Conservation (phyloP, 108 stramenopile species). For the Heterococcus sp. region DNA sequence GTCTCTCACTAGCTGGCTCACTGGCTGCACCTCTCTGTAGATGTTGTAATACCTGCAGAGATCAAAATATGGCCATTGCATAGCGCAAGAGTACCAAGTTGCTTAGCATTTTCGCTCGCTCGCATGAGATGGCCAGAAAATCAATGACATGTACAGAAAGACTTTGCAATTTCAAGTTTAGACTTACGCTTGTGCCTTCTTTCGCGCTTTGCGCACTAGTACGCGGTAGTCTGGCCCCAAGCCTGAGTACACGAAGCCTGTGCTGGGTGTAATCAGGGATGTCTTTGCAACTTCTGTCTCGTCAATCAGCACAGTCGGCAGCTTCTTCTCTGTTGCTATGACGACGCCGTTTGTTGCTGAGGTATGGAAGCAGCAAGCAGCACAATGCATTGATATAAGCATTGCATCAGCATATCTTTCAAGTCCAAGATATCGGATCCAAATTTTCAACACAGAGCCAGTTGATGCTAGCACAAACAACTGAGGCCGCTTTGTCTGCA, state of each 20-base stretch:
- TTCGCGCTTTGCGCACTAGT: slow-evolving; percentile 86
- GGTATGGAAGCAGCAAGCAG: background rate
- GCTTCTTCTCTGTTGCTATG: slow-evolving; percentile 96
- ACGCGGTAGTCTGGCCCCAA: slow-evolving; percentile 98
- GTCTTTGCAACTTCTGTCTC: slow-evolving; percentile 79
- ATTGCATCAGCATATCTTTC: background rate
- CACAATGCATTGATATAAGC: background rate
- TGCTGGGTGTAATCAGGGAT: slow-evolving; percentile 74
- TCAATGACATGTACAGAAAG: too few relatives aligned
- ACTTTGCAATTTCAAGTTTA: background rate
- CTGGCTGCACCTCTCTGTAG: slow-evolving; percentile 81
- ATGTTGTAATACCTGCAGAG: slow-evolving; percentile 53
- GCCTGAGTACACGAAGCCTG: slow-evolving; percentile 93
- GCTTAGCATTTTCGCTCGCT: too few relatives aligned
- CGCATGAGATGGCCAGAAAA: too few relatives aligned
- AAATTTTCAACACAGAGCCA: background rate
- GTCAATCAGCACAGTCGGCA: slow-evolving; percentile 81
- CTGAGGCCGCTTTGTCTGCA: too few relatives aligned
- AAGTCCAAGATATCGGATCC: background rate
- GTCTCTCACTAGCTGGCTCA: slow-evolving; percentile 83
- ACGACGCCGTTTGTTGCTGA: slow-evolving; percentile 96
- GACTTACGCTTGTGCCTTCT: slow-evolving; percentile 72
- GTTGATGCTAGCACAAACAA: too few relatives aligned
- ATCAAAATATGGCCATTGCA: too few relatives aligned
- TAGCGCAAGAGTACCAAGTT: too few relatives aligned